phyloP scores from a whole-genome alignment of 371 early-diverging fungal genomes.

The Mucor velutinosus region DNA sequence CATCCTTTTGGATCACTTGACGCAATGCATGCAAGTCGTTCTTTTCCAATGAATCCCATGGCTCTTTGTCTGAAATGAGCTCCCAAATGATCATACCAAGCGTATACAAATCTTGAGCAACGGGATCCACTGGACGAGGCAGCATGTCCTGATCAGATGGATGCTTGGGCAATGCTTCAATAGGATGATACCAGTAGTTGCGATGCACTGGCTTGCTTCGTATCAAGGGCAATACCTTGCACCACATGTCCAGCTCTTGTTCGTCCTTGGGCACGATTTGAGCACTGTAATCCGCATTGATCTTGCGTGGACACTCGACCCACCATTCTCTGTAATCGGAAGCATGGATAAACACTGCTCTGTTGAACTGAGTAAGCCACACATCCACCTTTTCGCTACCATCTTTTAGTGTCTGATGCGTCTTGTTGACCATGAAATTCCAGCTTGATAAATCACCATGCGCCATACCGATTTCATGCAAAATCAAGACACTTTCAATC shows the following conservation, averaged over 20 bases:
- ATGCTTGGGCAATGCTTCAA: slow-evolving; percentile 60
- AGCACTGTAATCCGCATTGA: slow-evolving; percentile 27
- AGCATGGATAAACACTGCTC: slow-evolving; percentile 50
- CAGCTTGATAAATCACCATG: slow-evolving; percentile 69
- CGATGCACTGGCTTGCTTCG: slow-evolving; percentile 61
- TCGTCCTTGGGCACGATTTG: slow-evolving; percentile 36
- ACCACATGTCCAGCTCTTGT: slow-evolving; percentile 47
- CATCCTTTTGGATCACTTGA: slow-evolving; percentile 54
- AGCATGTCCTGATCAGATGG: slow-evolving; percentile 48
- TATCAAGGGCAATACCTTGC: slow-evolving; percentile 51
- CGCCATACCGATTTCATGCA: slow-evolving; percentile 60
- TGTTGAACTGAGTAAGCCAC: slow-evolving; percentile 67
- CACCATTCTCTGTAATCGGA: slow-evolving; percentile 57
- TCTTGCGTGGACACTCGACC: slow-evolving; percentile 27
- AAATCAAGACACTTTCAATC: slow-evolving; percentile 51
- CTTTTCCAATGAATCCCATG: slow-evolving; percentile 66
- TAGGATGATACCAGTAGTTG: slow-evolving; percentile 57
- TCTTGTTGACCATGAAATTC: slow-evolving; percentile 68
- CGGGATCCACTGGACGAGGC: slow-evolving; percentile 54
- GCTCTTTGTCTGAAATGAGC: slow-evolving; percentile 62
- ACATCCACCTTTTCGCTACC: slow-evolving; percentile 48
- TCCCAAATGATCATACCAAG: slow-evolving; percentile 70
- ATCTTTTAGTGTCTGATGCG: slow-evolving; percentile 40
- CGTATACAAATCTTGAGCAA: slow-evolving; percentile 66
- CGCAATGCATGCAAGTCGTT: slow-evolving; percentile 60